Percentiles rank a stretch among this genome's conserved stretches.
These are phyloP conservation scores for Mortierella sp. DNA, from an alignment of 371 early-diverging fungal genomes.

Conservation along the genomic window DNA sequence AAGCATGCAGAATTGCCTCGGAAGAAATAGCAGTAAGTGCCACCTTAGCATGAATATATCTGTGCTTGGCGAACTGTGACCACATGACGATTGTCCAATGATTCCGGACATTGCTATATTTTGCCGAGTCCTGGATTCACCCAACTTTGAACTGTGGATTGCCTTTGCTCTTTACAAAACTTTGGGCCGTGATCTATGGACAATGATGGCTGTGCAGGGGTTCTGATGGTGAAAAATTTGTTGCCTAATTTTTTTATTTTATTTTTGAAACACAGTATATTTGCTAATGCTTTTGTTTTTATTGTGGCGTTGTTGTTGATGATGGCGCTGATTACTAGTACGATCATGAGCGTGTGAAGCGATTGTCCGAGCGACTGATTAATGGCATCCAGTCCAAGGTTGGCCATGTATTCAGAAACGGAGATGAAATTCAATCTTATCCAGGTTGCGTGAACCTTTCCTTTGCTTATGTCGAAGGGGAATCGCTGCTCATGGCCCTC, in stretches of 20 bases:
- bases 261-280: no score
- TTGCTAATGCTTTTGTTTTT: background rate
- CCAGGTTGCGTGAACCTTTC: constrained; percentile 99
- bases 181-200: constrained; percentile 35
- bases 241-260: background rate
- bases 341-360: constrained; percentile 81
- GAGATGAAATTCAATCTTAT: constrained; percentile 85
- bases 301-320: background rate
- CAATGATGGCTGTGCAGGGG: constrained; percentile 77
- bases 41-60: no score
- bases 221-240: constrained; percentile 64
- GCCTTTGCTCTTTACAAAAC: background rate
- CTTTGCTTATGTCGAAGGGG: constrained; percentile 99
- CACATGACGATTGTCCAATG: constrained; percentile 57
- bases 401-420: constrained; percentile 90
- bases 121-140: constrained; percentile 23
- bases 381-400: constrained; percentile 84
- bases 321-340: constrained; percentile 63
- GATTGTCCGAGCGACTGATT: constrained; percentile 85
- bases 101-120: constrained; percentile 48
- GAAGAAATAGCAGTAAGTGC: constrained; percentile 91
- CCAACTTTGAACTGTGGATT: constrained; percentile 6
- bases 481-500: constrained; percentile 98
- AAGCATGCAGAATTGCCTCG: constrained; percentile 91
- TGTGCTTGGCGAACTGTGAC: constrained; percentile 13